Evolutionary conservation across 1,284 basidiomycete species (phyloP).

Genomic region (Fomitopsis betulina): DNA sequence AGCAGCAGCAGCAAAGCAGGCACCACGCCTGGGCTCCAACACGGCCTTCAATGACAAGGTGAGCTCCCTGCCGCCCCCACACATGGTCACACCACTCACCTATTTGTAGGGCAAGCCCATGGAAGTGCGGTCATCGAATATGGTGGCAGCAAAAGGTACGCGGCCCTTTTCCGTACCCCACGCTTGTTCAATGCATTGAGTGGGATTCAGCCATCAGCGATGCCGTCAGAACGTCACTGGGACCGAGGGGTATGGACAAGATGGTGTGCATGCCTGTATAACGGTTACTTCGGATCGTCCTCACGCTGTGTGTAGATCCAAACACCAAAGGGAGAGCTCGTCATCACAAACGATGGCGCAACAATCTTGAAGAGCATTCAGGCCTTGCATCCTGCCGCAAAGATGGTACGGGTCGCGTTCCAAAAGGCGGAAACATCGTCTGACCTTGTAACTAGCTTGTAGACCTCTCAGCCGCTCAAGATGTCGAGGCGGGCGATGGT

Average conservation of each 20-base stretch:
- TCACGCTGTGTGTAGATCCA: conserved; percentile 69
- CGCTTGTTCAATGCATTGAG: too few relatives aligned
- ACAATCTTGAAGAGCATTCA: conserved; percentile 98
- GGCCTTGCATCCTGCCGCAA: conserved; percentile 95
- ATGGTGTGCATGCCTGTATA: conserved; percentile 60
- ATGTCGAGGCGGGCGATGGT: conserved; percentile 98
- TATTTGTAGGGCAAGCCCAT: conserved; percentile 76
- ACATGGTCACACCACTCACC: conserved; percentile 19
- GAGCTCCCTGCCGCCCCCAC: conserved; percentile 9
- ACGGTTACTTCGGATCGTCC: not conserved
- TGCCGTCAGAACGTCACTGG: conserved; percentile 94
- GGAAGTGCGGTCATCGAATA: conserved; percentile 92
- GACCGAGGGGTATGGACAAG: conserved; percentile 99
- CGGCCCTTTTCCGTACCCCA: not conserved
- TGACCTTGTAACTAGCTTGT: conserved; percentile 62
- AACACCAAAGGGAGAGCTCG: conserved; percentile 94
- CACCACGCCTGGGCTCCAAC: conserved; percentile 43
- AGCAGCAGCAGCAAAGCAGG: conserved; percentile 28
- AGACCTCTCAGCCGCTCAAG: conserved; percentile 96
- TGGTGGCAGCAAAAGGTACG: conserved; percentile 93
- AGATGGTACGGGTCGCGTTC: conserved; percentile 67
- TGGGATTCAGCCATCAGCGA: conserved; percentile 83
- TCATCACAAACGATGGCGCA: conserved; percentile 99
- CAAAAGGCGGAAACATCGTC: not conserved
- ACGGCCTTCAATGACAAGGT: conserved; percentile 84